phyloP scores from a whole-genome alignment of 129 eudicot genomes.

The Centrapalus pauciflorus region DNA sequence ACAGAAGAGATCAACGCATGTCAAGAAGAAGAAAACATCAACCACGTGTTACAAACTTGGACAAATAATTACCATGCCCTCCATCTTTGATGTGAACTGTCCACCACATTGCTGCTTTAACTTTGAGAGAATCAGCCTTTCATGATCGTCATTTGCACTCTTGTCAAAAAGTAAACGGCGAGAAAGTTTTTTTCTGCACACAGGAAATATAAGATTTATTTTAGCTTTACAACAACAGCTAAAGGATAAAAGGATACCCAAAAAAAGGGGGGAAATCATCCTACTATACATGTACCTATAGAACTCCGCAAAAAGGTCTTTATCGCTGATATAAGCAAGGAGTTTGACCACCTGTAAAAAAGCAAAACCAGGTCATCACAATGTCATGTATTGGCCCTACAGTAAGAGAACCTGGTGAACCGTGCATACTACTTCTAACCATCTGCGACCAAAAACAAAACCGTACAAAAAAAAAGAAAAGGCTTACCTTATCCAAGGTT shows the following conservation, averaged over 20 bases:
- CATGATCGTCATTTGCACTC: conserved; percentile 90
- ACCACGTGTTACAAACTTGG: background rate
- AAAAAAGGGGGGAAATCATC: background rate
- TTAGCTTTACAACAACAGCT: background rate
- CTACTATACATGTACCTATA: conserved; percentile 40
- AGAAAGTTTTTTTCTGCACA: conserved; percentile 68
- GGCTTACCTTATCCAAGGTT: conserved; percentile 69
- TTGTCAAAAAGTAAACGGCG: conserved; percentile 79
- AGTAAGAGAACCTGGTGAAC: no score
- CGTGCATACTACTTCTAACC: no score
- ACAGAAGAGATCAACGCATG: background rate
- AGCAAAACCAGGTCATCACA: background rate
- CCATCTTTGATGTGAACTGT: conserved; percentile 95
- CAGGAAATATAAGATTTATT: background rate
- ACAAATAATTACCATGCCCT: conserved; percentile 62
- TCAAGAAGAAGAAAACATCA: background rate
- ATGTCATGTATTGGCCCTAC: no score
- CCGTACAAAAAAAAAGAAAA: background rate
- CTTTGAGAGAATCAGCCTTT: conserved; percentile 65
- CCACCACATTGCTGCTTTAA: conserved; percentile 88
- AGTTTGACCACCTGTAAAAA: conserved; percentile 65
- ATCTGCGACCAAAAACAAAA: background rate
- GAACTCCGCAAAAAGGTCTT: conserved; percentile 80
- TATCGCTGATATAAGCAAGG: conserved; percentile 79
- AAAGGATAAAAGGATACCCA: background rate